Base-by-base conservation (phyloP, 257 asterid genomes). In the Solanum pennellii region DNA sequence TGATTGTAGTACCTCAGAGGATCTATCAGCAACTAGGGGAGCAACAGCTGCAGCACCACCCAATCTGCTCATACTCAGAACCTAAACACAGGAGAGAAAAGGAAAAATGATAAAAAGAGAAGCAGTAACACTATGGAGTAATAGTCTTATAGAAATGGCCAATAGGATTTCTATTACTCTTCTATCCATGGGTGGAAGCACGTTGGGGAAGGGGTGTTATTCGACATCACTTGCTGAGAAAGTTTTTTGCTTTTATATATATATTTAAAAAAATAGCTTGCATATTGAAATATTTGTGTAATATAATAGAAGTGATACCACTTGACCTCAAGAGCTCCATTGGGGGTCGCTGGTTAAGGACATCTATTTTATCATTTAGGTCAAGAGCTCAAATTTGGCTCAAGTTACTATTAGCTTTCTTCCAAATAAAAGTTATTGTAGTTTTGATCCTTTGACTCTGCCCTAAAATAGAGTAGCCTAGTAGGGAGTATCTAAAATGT, bases 21-120 rank as follows among this genome's bases (percentile, higher is more conserved):
- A 93, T 72, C 88, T 89, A 91, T 91, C 96, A 90, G 94, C 94
- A 71, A 92, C 94, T 21, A 89, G 90, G 33, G 98, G 99, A 49
- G 96, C 94, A 88, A 91, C 96, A 87, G 95, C 94, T 86, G 93
- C 93, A 73, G 98, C 99, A 89, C 98, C 98, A 20, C 98, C 99
- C 92, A 96, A 91, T 90, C 99, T 93, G 88, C 98, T 96, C 98
- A 96, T 89, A 89, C 98, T 95, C 29, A 96, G 93, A 87, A 96
- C 99, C 99, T 96, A 91, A 89, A 39, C 14, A 47, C 29, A 80
- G 23, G 14, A 41, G n/a, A 15, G 12, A 69, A 31, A 69, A 21
- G 5, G 9, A 47, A 49, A 21, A 45, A 45, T 16, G 33, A 79
- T 27, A 27, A 79, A 37, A 9, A 4, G 41, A 42, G 13, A 44